Conservation (phyloP, 441 rosid genomes). For the Erodium moschatum region DNA sequence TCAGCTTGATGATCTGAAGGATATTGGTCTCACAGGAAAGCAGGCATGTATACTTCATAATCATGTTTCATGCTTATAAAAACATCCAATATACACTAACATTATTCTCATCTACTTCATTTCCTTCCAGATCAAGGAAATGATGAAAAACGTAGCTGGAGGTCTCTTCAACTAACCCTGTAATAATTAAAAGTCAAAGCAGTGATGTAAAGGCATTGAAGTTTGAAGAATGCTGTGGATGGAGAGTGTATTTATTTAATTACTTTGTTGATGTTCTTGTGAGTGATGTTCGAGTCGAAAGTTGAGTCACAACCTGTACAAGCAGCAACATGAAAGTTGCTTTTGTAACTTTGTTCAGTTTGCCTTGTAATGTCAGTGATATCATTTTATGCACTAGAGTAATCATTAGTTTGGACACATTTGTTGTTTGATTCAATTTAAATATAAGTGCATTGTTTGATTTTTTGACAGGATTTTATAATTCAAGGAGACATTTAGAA, state of each 20-base stretch:
- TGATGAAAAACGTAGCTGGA: slow-evolving; percentile 6
- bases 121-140: slow-evolving; percentile 9
- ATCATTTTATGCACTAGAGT: too few relatives aligned
- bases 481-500: too few relatives aligned
- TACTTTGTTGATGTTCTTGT: not conserved
- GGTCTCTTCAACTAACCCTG: not conserved
- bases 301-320: not conserved
- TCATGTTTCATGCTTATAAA: not conserved
- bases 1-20: slow-evolving; percentile 60
- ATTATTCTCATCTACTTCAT: not conserved
- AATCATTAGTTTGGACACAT: too few relatives aligned
- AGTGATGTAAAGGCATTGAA: not conserved
- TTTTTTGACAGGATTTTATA: too few relatives aligned
- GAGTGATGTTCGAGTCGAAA: not conserved
- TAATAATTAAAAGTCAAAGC: not conserved
- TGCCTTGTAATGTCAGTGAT: not conserved
- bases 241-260: not conserved
- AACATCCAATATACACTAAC: not conserved
- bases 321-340: slow-evolving; percentile 9
- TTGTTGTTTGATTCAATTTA: too few relatives aligned
- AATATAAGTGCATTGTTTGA: too few relatives aligned
- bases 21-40: slow-evolving; percentile 59
- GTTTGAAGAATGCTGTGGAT: not conserved
- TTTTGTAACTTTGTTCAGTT: slow-evolving; percentile 1
- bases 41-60: slow-evolving; percentile 35